Evolutionary conservation across 179 eudicot species (phyloP).

Genomic region (Beta lomatogona): DNA sequence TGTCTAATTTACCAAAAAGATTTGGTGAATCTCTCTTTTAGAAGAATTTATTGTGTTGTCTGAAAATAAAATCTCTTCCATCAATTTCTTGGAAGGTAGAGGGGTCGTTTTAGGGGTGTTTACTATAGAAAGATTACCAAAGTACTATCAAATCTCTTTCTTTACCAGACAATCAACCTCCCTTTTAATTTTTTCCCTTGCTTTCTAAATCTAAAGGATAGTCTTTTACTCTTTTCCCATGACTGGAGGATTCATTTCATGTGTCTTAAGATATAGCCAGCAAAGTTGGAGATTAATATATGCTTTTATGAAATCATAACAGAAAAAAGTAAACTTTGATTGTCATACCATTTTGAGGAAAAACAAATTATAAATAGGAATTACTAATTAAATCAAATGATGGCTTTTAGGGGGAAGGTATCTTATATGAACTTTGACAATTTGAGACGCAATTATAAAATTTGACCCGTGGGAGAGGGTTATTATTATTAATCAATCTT

Average conservation of each 20-base stretch:
- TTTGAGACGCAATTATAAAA: not conserved
- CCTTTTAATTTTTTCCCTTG: not conserved
- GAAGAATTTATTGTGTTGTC: not conserved
- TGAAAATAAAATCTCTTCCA: not conserved
- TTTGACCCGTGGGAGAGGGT: conserved; percentile 11
- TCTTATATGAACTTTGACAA: not conserved
- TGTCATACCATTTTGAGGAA: not conserved
- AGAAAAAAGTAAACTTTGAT: not conserved
- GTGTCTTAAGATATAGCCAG: conserved; percentile 12
- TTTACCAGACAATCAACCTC: conserved; percentile 6
- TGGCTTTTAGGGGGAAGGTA: not conserved
- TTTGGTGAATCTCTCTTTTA: conserved; percentile 17
- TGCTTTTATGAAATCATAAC: not conserved
- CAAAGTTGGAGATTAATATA: not conserved
- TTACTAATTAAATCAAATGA: not conserved
- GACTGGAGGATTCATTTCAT: conserved; percentile 12
- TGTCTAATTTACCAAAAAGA: conserved; percentile 9
- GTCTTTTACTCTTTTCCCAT: not conserved
- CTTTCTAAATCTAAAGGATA: conserved; percentile 19
- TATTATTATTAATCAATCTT: conserved; percentile 1
- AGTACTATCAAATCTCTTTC: not conserved
- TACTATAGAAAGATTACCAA: not conserved
- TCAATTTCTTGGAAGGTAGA: not conserved
- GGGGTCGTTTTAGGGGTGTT: not conserved
- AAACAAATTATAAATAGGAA: no score